Conservation (phyloP, 2,329 filamentous ascomycete genomes). For the Mariannaea elegans region DNA sequence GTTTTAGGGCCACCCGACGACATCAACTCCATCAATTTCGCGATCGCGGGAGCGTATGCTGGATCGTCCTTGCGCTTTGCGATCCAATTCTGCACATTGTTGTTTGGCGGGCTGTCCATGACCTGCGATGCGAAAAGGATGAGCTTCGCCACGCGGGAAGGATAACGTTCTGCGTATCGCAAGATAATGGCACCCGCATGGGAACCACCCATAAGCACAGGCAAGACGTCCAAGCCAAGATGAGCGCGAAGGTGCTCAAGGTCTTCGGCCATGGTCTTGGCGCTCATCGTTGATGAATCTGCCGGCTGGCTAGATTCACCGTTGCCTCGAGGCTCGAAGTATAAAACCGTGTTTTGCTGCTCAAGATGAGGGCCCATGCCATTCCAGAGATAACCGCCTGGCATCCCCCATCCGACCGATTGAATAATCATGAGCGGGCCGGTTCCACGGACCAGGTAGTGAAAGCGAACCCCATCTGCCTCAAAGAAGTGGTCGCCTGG, state of each 20-base stretch:
- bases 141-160: constrained; percentile 6
- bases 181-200: constrained; percentile 3
- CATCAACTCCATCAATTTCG: neutral
- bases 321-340: constrained; percentile 14
- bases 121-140: constrained; percentile 3
- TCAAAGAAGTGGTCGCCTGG: constrained; percentile 12
- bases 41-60: neutral
- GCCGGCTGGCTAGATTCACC: constrained; percentile 4
- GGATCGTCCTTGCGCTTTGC: constrained; percentile 5
- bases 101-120: constrained; percentile 9
- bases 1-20: constrained; percentile 3
- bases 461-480: constrained; percentile 4
- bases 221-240: constrained; percentile 2
- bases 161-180: constrained; percentile 5
- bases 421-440: constrained; percentile 5
- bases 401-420: constrained; percentile 8
- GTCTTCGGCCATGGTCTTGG: constrained; percentile 15
- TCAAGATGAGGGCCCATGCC: constrained; percentile 9
- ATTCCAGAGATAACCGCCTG: constrained; percentile 11
- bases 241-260: constrained; percentile 4
- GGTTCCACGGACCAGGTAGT: constrained; percentile 9
- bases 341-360: constrained; percentile 3
- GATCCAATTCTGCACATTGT: neutral
- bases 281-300: constrained; percentile 6
- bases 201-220: constrained; percentile 3